Conservation (phyloP, 2,329 filamentous ascomycete genomes). For the Monosporascus sp. region DNA sequence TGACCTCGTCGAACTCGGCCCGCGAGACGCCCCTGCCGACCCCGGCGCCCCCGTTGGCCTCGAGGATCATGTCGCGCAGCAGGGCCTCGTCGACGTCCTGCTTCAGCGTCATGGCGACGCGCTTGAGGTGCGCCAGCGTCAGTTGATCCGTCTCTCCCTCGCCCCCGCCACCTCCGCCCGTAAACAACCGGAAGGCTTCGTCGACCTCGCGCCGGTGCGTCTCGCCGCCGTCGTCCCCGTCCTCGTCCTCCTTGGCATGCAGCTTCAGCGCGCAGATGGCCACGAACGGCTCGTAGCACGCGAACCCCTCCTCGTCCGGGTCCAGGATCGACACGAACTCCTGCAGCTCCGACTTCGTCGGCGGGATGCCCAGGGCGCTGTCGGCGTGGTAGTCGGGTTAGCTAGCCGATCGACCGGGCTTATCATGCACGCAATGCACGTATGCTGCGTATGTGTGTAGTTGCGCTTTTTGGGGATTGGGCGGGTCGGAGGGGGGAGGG, state of each 20-base stretch:
- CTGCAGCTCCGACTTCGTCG: conserved; percentile 60
- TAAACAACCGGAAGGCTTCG: conserved; percentile 79
- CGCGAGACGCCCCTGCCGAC: conserved; percentile 65
- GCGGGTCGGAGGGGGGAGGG: background rate
- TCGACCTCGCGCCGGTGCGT: conserved; percentile 64
- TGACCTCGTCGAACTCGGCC: conserved; percentile 81
- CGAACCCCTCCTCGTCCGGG: conserved; percentile 71
- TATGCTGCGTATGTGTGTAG: background rate
- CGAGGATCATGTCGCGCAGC: conserved; percentile 87
- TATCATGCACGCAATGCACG: background rate
- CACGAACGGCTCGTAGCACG: conserved; percentile 76
- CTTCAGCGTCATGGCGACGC: conserved; percentile 75
- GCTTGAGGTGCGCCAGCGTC: conserved; percentile 69
- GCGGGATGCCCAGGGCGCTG: conserved; percentile 77
- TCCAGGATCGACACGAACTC: conserved; percentile 79
- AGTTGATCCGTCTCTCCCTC: conserved; percentile 48
- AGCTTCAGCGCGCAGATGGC: conserved; percentile 85
- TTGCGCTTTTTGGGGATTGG: background rate
- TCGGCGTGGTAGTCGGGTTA: background rate
- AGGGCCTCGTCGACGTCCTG: conserved; percentile 80
- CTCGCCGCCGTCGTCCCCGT: conserved; percentile 35
- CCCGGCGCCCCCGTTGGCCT: conserved; percentile 80
- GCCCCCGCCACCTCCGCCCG: conserved; percentile 37
- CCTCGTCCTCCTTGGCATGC: conserved; percentile 51
- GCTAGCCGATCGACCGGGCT: no score